phyloP scores from a whole-genome alignment of 2,329 filamentous ascomycete genomes.

The Paecilomyces sp. region DNA sequence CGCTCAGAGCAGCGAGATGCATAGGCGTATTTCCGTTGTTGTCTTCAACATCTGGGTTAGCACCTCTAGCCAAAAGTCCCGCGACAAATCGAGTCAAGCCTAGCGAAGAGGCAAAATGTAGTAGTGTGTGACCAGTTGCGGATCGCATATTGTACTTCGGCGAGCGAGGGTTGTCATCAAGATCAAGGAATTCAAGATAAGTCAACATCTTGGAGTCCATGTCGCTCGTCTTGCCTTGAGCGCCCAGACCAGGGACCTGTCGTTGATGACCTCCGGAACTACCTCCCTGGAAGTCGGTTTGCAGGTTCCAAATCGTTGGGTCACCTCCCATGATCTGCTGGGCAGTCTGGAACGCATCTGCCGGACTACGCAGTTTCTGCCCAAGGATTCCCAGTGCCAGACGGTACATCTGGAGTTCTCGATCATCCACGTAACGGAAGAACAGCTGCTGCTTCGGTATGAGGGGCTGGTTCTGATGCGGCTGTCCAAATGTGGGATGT shows the following conservation, averaged over 20 bases:
- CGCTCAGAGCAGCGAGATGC: slow-evolving; percentile 72
- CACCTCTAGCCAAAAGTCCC: slow-evolving; percentile 69
- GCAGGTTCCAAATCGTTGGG: slow-evolving; percentile 42
- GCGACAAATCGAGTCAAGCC: slow-evolving; percentile 70
- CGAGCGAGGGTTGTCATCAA: slow-evolving; percentile 64
- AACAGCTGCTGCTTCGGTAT: slow-evolving; percentile 44
- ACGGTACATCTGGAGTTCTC: slow-evolving; percentile 41
- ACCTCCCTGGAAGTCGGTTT: slow-evolving; percentile 33
- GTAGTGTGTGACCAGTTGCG: slow-evolving; percentile 68
- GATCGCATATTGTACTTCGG: slow-evolving; percentile 60
- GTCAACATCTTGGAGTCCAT: slow-evolving; percentile 64
- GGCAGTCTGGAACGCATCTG: slow-evolving; percentile 41
- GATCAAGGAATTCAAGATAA: slow-evolving; percentile 70
- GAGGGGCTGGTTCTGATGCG: slow-evolving; percentile 34
- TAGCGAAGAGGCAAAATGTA: slow-evolving; percentile 70
- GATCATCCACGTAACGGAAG: slow-evolving; percentile 62
- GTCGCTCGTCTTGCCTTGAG: slow-evolving; percentile 40
- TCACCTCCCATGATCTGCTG: slow-evolving; percentile 42
- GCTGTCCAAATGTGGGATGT: slow-evolving; percentile 41
- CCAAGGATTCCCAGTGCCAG: slow-evolving; percentile 38
- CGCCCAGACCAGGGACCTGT: slow-evolving; percentile 36
- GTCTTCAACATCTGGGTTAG: slow-evolving; percentile 66
- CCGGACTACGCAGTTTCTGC: slow-evolving; percentile 39
- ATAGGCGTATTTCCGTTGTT: slow-evolving; percentile 74
- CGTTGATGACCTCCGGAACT: slow-evolving; percentile 40